phyloP scores from a whole-genome alignment of 176 grass and related monocot species.

The Lolium multiflorum region DNA sequence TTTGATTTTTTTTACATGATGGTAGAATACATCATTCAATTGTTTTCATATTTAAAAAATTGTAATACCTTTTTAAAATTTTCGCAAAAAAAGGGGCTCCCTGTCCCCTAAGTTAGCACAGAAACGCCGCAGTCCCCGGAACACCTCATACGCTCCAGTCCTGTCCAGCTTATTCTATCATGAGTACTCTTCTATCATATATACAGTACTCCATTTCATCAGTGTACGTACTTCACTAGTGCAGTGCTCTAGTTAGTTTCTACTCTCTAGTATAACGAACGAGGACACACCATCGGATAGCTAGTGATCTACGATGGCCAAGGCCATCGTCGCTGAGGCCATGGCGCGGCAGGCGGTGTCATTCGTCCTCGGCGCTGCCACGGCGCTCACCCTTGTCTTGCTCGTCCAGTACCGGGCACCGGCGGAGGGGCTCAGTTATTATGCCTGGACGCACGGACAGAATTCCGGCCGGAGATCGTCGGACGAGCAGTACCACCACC shows the following conservation, averaged over 20 bases:
- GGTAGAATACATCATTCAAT: no score
- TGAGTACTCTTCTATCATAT: neutral
- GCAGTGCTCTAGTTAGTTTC: neutral
- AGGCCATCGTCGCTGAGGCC: neutral
- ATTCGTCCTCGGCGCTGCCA: conserved; percentile 45
- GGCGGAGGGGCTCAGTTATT: conserved; percentile 29
- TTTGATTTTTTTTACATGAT: no score
- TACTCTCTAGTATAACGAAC: neutral
- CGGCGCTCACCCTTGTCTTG: conserved; percentile 44
- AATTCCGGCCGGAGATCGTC: neutral
- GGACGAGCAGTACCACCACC: neutral
- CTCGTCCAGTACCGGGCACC: conserved; percentile 39
- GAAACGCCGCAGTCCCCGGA: no score
- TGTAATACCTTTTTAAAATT: no score
- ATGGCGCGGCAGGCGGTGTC: conserved; percentile 37
- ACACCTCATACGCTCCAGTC: neutral
- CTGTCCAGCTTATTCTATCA: neutral
- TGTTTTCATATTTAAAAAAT: no score
- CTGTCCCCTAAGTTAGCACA: no score
- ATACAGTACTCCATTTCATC: no score
- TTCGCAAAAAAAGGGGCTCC: no score
- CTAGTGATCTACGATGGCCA: neutral
- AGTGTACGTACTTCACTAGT: no score
- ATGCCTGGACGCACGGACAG: neutral
- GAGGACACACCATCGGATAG: neutral